These are phyloP conservation scores for Rhizopus sp. DNA, from an alignment of 371 early-diverging fungal species.

Conservation along the genomic window DNA sequence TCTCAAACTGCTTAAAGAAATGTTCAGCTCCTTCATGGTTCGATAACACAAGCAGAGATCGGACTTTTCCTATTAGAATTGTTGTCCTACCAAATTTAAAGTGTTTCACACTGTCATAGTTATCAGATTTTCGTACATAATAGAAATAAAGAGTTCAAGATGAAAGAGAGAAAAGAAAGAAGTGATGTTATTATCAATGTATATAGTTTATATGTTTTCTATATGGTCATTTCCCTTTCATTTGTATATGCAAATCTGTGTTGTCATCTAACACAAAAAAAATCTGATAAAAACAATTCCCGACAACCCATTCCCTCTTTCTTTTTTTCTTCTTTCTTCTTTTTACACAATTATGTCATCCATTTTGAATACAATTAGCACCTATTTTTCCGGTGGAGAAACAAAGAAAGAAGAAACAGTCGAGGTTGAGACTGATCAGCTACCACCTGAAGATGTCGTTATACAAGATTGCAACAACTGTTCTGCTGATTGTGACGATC, in stretches of 20 bases:
- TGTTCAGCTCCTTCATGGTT: no score
- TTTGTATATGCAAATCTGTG: not conserved
- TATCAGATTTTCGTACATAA: no score
- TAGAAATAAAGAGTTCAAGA: no score
- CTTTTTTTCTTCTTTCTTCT: slow-evolving; percentile 7
- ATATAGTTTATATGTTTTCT: not conserved
- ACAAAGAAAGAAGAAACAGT: not conserved
- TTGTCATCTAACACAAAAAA: not conserved
- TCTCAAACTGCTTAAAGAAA: no score
- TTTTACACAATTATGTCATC: slow-evolving; percentile 15
- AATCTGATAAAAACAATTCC: slow-evolving; percentile 19
- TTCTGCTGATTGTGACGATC: slow-evolving; percentile 56
- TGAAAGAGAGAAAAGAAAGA: not conserved
- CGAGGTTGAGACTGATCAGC: slow-evolving; percentile 23
- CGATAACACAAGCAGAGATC: no score
- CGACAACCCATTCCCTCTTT: slow-evolving; percentile 13
- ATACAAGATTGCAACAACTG: slow-evolving; percentile 44
- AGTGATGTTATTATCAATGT: not conserved
- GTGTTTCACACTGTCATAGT: no score
- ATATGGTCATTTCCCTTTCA: not conserved
- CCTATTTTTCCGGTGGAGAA: slow-evolving; percentile 1
- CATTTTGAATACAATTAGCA: slow-evolving; percentile 5
- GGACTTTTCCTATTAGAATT: no score
- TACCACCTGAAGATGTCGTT: slow-evolving; percentile 38
- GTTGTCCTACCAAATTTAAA: no score